Base-by-base conservation (phyloP, 2,329 filamentous ascomycete species). In the Neospermospora avenae region DNA sequence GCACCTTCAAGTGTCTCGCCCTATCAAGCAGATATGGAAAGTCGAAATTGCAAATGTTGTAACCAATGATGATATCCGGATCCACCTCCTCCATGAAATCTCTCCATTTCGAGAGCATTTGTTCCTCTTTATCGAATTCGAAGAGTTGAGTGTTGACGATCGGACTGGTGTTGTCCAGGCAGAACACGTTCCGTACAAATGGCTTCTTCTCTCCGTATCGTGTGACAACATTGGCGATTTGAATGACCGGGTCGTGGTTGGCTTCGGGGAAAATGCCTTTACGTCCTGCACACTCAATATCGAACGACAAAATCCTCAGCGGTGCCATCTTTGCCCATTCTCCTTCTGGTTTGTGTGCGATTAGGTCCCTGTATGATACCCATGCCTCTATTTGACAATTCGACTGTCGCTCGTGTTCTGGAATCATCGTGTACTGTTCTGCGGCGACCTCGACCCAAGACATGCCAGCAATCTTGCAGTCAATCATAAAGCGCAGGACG, bases 271-370 rank as follows among this genome's bases (percentile, higher is more conserved):
- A 99, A 71, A 99, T 89, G 66, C 95, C 95, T 76, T 99, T 98
- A 68, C 96, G 89, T 55, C 95, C 95, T 68, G 95, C 95, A 75
- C 95, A 99, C 75, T 99, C 95, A 68, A 99, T 99, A 84, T 99
- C 95, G 71, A 99, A 98, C 4, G 95, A 98, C 48, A 99, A 77
- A 49, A 96, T 89, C 63, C 95, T 87, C 3, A 99, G 80, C 0
- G 95, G 95, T 0, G 96, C 95, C 87, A 98, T 97, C 77, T 97
- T 99, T 28, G 91, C 91, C 92, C 93, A 99, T 72, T 98, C 93
- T 18, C 93, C 93, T 66, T 95, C 89, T 2, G 93, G 86, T 52
- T 90, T 85, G 74, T 98, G 93, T 10, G 95, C 87, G 64, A 97
- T 86, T 8, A 99, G 79, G 69, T 98, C 87, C 60, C 80, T 79